Percentiles rank a stretch among this genome's conserved stretches.
Conservation (phyloP, 2,329 filamentous ascomycete genomes). For the Blastomyces emzantsi region DNA sequence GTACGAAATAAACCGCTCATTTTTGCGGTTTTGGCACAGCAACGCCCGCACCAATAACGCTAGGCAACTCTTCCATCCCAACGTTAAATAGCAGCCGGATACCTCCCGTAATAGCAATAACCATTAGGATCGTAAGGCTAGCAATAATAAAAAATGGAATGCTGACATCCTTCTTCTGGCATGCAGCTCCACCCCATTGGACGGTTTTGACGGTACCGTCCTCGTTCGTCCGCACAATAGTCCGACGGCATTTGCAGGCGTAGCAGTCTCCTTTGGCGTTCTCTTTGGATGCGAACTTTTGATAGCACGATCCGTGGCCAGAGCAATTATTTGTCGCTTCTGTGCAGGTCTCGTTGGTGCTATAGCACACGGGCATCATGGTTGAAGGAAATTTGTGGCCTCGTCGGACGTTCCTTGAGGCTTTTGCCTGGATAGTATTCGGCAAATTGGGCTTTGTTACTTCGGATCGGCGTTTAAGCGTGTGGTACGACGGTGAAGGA, state of each 20-base stretch:
- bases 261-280: constrained; percentile 54
- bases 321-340: constrained; percentile 69
- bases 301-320: constrained; percentile 66
- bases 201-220: constrained; percentile 51
- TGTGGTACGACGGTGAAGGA: constrained; percentile 20
- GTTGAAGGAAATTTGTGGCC: constrained; percentile 35
- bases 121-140: constrained; percentile 60
- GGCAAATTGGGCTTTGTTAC: constrained; percentile 5
- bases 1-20: constrained; percentile 15
- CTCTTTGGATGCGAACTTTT: constrained; percentile 49
- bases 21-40: constrained; percentile 52
- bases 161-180: constrained; percentile 87
- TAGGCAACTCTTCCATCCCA: constrained; percentile 78
- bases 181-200: constrained; percentile 75
- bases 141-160: constrained; percentile 80
- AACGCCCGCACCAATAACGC: constrained; percentile 93
- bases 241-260: constrained; percentile 63
- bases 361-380: constrained; percentile 66
- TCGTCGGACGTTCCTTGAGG: constrained; percentile 20
- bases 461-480: constrained; percentile 8
- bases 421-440: constrained; percentile 33
- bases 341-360: constrained; percentile 57
- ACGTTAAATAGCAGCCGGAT: constrained; percentile 75
- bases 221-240: constrained; percentile 39
- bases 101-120: constrained; percentile 58